These are phyloP conservation scores for Cercospora zeina DNA, from an alignment of 2,329 filamentous ascomycete species.

Conservation along the genomic window DNA sequence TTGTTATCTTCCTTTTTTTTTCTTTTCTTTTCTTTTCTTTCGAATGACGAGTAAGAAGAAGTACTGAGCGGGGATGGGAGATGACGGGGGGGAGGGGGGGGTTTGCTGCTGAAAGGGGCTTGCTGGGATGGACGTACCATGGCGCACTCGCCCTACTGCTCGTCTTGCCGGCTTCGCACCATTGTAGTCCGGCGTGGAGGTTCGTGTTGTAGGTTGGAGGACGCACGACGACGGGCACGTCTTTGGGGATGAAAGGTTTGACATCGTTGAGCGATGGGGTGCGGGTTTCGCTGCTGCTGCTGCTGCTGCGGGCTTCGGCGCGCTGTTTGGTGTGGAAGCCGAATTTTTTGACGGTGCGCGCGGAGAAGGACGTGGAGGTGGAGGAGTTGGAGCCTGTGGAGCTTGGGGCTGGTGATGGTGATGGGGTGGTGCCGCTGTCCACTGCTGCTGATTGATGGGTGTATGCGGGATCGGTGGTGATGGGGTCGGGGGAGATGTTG, in stretches of 20 bases:
- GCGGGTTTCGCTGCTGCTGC: background rate
- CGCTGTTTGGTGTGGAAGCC: slow-evolving; percentile 6
- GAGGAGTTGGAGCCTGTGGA: background rate
- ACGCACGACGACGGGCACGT: slow-evolving; percentile 3
- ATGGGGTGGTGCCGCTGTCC: background rate
- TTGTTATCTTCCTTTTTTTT: too few relatives aligned
- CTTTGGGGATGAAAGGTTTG: background rate
- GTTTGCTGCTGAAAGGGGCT: too few relatives aligned
- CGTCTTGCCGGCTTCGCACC: slow-evolving; percentile 20
- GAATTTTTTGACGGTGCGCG: background rate
- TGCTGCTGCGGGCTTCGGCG: background rate
- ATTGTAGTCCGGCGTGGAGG: slow-evolving; percentile 21
- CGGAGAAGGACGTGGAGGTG: too few relatives aligned
- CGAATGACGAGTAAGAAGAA: too few relatives aligned
- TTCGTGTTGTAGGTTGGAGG: slow-evolving; percentile 29
- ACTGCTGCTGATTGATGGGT: background rate
- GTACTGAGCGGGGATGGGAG: too few relatives aligned
- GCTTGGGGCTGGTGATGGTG: background rate
- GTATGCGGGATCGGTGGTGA: background rate
- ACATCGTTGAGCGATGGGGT: background rate
- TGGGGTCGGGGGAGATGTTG: background rate
- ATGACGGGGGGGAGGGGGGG: background rate
- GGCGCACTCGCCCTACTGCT: slow-evolving; percentile 25
- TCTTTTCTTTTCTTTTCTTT: too few relatives aligned
- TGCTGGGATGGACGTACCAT: slow-evolving; percentile 1